phyloP scores from a whole-genome alignment of 2,329 filamentous ascomycete genomes.

The Botrytis deweyae region DNA sequence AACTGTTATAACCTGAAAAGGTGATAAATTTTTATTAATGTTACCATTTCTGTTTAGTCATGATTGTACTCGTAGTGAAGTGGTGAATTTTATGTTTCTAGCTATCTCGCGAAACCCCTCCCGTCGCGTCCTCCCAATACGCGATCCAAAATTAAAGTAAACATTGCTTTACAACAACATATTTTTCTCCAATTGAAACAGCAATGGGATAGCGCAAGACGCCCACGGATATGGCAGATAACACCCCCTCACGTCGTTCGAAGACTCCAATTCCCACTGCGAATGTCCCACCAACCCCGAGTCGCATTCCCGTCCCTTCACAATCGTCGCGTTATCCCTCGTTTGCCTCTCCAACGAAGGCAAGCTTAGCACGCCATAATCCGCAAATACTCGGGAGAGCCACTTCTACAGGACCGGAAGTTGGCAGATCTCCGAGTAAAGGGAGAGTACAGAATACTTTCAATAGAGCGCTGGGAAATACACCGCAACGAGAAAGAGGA shows the following conservation, averaged over 20 bases:
- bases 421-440: conserved; percentile 38
- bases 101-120: conserved; percentile 14
- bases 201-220: conserved; percentile 12
- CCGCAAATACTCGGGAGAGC: conserved; percentile 54
- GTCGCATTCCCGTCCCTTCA: conserved; percentile 33
- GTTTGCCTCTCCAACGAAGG: conserved; percentile 65
- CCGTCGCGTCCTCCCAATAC: conserved; percentile 13
- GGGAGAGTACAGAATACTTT: conserved; percentile 38
- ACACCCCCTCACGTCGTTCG: conserved; percentile 19
- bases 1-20: background rate
- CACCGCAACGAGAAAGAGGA: conserved; percentile 23
- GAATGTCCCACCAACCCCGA: conserved; percentile 44
- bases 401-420: conserved; percentile 33
- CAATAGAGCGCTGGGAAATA: conserved; percentile 30
- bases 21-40: background rate
- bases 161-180: background rate
- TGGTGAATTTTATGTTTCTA: background rate
- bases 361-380: conserved; percentile 61
- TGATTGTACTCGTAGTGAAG: background rate
- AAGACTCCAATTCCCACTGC: conserved; percentile 27
- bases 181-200: background rate
- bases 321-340: conserved; percentile 46
- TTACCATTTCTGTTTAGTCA: background rate
- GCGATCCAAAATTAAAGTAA: background rate
- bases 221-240: conserved; percentile 12